Base-by-base conservation (phyloP, 805 yeast genomes). In the Torulaspora indica region DNA sequence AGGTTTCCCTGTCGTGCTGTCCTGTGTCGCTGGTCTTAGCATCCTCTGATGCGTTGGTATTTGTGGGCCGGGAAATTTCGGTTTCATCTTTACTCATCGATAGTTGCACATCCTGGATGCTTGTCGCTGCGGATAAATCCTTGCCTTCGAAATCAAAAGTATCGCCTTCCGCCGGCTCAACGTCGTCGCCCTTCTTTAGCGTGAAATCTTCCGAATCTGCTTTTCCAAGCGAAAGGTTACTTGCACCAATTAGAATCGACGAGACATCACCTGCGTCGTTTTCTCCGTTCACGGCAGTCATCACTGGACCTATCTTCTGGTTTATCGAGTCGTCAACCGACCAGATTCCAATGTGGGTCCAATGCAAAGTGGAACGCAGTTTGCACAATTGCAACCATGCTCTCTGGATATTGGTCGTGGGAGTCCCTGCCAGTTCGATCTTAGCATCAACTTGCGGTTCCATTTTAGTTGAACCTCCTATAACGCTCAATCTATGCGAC, bases 321-420 rank as follows among this genome's bases (percentile, higher is more conserved):
- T 46, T 38, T 9, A 58, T 40, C 4, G 62, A 40, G 45, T 60
- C 63, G 25, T 69, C 74, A 3, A 66, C 61, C 46, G 82, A 85
- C 90, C 91, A 85, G 24, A 81, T 73, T 5, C 97, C 97, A 17
- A 82, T 63, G 51, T 87, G 79, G 7, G 95, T 73, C 91, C 95
- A 91, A 66, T 83, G 86, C 51, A 90, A 71, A 58, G 83, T 82
- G 33, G 78, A 76, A 42, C 95, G 76, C 15, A 87, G 70, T 54
- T 80, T 75, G 30, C 76, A 67, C 28, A 81, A 62, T 54, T 81
- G 85, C 24, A 74, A 66, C 85, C 95, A 90, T 8, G 79, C 77
- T 46, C 75, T 71, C 45, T 67, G 70, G 24, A 69, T 58, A 40
- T 68, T 64, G 1, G 66, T 58, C 1, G 58, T 56, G n/a, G 67